These are phyloP conservation scores for Trametes elegans DNA, from an alignment of 768 basidiomycete species.

Conservation along the genomic window DNA sequence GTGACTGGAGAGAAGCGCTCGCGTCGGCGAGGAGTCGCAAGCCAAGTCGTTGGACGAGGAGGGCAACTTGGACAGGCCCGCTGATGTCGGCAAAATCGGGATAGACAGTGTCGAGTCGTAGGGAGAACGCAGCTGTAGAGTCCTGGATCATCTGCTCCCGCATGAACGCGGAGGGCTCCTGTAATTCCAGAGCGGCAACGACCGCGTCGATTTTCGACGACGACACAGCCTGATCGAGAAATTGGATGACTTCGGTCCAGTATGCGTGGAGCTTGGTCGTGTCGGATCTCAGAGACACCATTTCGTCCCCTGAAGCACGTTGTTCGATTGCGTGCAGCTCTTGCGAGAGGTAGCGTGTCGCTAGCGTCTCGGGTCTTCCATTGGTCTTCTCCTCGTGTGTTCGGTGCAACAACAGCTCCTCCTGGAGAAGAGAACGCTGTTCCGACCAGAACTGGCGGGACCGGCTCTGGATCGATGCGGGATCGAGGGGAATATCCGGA, in stretches of 20 bases:
- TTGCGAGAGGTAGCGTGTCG: constrained; percentile 44
- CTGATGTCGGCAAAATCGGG: constrained; percentile 69
- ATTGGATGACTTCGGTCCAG: constrained; percentile 78
- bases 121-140: constrained; percentile 74
- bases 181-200: constrained; percentile 33
- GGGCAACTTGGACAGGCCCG: constrained; percentile 60
- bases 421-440: constrained; percentile 39
- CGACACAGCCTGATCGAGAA: constrained; percentile 57
- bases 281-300: constrained; percentile 28
- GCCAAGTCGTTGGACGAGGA: constrained; percentile 70
- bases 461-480: constrained; percentile 61
- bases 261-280: constrained; percentile 55
- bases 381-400: constrained; percentile 52
- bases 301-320: constrained; percentile 27
- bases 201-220: constrained; percentile 51
- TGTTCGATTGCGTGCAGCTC: constrained; percentile 32
- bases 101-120: constrained; percentile 68
- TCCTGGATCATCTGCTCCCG: constrained; percentile 77
- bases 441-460: constrained; percentile 42
- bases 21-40: constrained; percentile 49
- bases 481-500: constrained; percentile 85
- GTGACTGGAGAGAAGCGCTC: not conserved
- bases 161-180: constrained; percentile 38
- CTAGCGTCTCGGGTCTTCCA: constrained; percentile 54
- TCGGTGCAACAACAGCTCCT: constrained; percentile 53